phyloP scores from a whole-genome alignment of 257 asterid genomes.

The Mitragyna speciosa region DNA sequence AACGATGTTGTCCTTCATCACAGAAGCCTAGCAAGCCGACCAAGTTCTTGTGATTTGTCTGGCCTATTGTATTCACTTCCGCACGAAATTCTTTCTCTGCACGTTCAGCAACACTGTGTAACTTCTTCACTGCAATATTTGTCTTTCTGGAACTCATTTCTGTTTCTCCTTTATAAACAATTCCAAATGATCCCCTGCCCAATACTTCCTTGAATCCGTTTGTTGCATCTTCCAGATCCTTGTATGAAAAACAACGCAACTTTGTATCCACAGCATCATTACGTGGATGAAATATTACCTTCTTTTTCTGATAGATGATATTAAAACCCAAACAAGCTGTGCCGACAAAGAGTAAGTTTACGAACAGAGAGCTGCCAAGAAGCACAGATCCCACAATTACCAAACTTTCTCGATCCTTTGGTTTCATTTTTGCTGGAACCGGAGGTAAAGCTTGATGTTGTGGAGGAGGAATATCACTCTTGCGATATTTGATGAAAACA shows the following conservation, averaged over 20 bases:
- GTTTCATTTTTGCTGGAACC: neutral
- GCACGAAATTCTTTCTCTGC: slow-evolving; percentile 34
- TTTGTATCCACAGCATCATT: neutral
- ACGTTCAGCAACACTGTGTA: slow-evolving; percentile 23
- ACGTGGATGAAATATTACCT: neutral
- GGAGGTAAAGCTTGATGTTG: neutral
- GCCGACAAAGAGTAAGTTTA: slow-evolving; percentile 33
- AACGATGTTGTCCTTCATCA: slow-evolving; percentile 25
- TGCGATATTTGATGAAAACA: slow-evolving; percentile 35
- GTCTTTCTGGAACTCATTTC: neutral
- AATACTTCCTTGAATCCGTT: slow-evolving; percentile 3
- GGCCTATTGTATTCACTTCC: slow-evolving; percentile 40
- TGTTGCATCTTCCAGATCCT: slow-evolving; percentile 13
- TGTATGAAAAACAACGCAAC: neutral
- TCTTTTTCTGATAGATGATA: slow-evolving; percentile 20
- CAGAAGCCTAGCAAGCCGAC: slow-evolving; percentile 38
- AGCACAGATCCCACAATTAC: slow-evolving; percentile 40
- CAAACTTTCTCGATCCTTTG: slow-evolving; percentile 21
- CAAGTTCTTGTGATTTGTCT: slow-evolving; percentile 43
- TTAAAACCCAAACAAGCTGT: slow-evolving; percentile 29
- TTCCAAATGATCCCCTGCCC: neutral
- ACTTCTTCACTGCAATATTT: slow-evolving; percentile 34
- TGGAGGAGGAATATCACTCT: neutral
- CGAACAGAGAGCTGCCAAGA: slow-evolving; percentile 47
- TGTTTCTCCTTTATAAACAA: neutral